Conservation (phyloP, 2,329 filamentous ascomycete species). For the Aureobasidium melanogenum region DNA sequence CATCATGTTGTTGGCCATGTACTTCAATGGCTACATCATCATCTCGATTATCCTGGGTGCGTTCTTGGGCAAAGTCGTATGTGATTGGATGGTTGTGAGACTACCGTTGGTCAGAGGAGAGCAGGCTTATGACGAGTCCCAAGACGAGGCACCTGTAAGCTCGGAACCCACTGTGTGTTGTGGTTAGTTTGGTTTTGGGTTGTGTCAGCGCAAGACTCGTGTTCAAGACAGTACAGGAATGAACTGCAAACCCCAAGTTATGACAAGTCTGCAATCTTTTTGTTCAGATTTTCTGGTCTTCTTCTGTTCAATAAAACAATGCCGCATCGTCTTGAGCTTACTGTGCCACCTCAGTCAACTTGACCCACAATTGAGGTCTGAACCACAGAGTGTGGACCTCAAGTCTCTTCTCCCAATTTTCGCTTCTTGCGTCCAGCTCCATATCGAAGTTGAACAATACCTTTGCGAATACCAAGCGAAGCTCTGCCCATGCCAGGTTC, state of each 20-base stretch:
- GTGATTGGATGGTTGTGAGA: conserved; percentile 47
- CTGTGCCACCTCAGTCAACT: conserved; percentile 10
- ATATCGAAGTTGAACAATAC: conserved; percentile 34
- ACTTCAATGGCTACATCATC: conserved; percentile 64
- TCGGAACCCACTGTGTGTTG: conserved; percentile 7
- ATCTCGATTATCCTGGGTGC: conserved; percentile 73
- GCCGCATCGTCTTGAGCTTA: not conserved
- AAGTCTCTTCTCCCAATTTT: conserved; percentile 18
- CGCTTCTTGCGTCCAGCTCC: conserved; percentile 20
- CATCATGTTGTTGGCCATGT: conserved; percentile 64
- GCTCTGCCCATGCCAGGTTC: conserved; percentile 29
- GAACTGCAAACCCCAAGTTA: not conserved
- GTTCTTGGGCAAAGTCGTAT: conserved; percentile 63
- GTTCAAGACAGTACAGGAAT: too few species aligned
- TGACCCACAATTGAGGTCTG: conserved; percentile 19
- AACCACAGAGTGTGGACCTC: conserved; percentile 12
- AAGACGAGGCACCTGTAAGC: not conserved
- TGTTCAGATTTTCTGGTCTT: too few species aligned
- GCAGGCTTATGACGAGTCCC: not conserved
- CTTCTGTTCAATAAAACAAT: too few species aligned
- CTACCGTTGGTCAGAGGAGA: not conserved
- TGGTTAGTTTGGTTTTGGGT: not conserved
- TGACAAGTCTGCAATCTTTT: not conserved
- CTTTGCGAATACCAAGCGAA: conserved; percentile 31
- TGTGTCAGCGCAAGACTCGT: not conserved